phyloP scores from a whole-genome alignment of 2,329 filamentous ascomycete genomes.

The Aspergillus arachidicola region DNA sequence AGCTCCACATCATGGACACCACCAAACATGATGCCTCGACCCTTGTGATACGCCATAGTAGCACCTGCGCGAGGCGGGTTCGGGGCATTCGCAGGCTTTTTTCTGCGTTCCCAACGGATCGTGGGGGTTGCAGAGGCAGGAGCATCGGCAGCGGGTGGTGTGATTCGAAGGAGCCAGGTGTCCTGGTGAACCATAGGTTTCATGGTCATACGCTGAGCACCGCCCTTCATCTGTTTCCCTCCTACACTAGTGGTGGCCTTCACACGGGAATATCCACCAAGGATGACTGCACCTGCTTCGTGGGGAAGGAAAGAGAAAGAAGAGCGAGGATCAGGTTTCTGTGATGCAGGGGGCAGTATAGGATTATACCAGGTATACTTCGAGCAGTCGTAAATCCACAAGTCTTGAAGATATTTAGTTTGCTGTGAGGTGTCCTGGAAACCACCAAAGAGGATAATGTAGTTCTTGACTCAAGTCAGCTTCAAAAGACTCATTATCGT shows the following conservation, averaged over 20 bases:
- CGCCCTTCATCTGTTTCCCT: constrained; percentile 65
- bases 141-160: constrained; percentile 69
- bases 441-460: constrained; percentile 91
- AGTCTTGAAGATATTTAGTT: constrained; percentile 88
- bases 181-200: constrained; percentile 92
- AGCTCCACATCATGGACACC: constrained; percentile 92
- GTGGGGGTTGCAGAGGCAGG: constrained; percentile 66
- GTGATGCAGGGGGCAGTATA: constrained; percentile 71
- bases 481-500: not conserved
- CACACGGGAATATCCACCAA: constrained; percentile 89
- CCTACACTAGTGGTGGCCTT: constrained; percentile 64
- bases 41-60: constrained; percentile 93
- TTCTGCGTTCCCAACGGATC: constrained; percentile 89
- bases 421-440: constrained; percentile 97
- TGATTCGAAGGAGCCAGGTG: constrained; percentile 87
- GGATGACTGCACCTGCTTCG: constrained; percentile 85
- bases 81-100: constrained; percentile 87
- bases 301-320: constrained; percentile 92
- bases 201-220: constrained; percentile 68
- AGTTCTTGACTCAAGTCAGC: constrained; percentile 57
- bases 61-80: constrained; percentile 81
- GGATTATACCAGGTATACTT: constrained; percentile 85
- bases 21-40: constrained; percentile 88
- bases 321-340: constrained; percentile 87
- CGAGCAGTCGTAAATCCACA: constrained; percentile 94